Evolutionary conservation across 2,329 filamentous ascomycete genomes (phyloP).

Genomic region (Saccharata proteae): DNA sequence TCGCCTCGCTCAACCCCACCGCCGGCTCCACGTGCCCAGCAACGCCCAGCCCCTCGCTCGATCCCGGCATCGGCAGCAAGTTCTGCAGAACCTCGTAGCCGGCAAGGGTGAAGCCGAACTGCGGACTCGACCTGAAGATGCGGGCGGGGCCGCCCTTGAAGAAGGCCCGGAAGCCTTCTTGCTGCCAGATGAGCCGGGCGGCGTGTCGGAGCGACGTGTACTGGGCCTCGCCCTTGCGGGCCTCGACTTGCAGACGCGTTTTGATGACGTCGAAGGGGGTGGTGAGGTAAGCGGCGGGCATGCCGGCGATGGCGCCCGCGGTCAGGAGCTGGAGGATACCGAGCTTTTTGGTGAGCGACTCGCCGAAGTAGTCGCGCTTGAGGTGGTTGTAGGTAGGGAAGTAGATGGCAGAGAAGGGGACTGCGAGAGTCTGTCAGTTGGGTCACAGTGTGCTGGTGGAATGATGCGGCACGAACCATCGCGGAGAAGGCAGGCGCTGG

Average conservation of each 20-base stretch:
- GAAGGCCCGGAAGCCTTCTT: constrained; percentile 92
- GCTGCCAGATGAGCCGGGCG: constrained; percentile 68
- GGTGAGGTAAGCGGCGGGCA: constrained; percentile 63
- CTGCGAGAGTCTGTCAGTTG: constrained; percentile 22
- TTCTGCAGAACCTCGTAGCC: constrained; percentile 87
- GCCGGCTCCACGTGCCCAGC: constrained; percentile 51
- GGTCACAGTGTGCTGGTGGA: too few species aligned
- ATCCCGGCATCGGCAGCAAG: constrained; percentile 64
- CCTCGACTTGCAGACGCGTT: constrained; percentile 93
- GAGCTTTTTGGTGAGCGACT: constrained; percentile 74
- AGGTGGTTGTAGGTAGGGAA: constrained; percentile 94
- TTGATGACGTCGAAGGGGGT: constrained; percentile 99
- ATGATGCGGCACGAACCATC: constrained; percentile 37
- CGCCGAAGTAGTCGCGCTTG: constrained; percentile 89
- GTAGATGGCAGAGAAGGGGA: constrained; percentile 97
- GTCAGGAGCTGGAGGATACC: constrained; percentile 84
- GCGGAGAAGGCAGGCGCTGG: constrained; percentile 82
- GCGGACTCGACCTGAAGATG: constrained; percentile 87
- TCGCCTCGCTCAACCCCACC: constrained; percentile 51
- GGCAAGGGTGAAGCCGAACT: constrained; percentile 95
- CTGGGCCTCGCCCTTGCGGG: constrained; percentile 79
- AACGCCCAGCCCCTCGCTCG: constrained; percentile 33
- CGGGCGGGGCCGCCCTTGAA: constrained; percentile 97
- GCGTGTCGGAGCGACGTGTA: constrained; percentile 84
- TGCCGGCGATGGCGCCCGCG: constrained; percentile 69